Conservation (phyloP, 352 stramenopile genomes). For the Elongisporangium undulatum region DNA sequence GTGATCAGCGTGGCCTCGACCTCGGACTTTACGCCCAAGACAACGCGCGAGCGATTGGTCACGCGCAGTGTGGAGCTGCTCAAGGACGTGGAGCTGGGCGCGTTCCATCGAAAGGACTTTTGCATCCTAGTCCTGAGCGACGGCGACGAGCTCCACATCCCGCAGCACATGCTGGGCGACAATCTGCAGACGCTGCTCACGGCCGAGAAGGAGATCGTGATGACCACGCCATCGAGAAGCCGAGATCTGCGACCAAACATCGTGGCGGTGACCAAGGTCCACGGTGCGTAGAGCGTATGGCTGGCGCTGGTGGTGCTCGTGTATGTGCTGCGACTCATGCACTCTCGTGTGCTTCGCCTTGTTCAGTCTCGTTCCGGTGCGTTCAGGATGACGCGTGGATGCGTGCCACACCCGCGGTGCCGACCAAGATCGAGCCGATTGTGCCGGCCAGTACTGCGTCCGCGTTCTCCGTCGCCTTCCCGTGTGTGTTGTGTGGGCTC, state of each 20-base stretch:
- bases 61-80: slow-evolving; percentile 56
- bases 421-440: background rate
- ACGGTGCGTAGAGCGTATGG: slow-evolving; percentile 19
- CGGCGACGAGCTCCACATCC: slow-evolving; percentile 67
- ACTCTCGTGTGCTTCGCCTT: slow-evolving; percentile 4
- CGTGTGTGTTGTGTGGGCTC: slow-evolving; percentile 53
- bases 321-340: too few relatives aligned
- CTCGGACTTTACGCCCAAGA: slow-evolving; percentile 13
- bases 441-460: slow-evolving; percentile 30
- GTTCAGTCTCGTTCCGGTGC: slow-evolving; percentile 51
- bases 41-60: slow-evolving; percentile 46
- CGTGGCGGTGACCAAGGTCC: slow-evolving; percentile 49
- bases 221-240: slow-evolving; percentile 46
- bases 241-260: slow-evolving; percentile 48
- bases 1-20: slow-evolving; percentile 54
- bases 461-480: slow-evolving; percentile 62
- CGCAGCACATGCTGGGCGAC: slow-evolving; percentile 38
- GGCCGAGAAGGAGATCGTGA: slow-evolving; percentile 44
- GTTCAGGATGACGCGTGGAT: slow-evolving; percentile 4
- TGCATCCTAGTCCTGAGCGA: slow-evolving; percentile 71
- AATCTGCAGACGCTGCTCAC: slow-evolving; percentile 32
- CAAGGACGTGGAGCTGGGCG: slow-evolving; percentile 45
- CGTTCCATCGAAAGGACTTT: slow-evolving; percentile 47
- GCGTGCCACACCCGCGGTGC: background rate
- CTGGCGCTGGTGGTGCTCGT: too few relatives aligned